A percentile compares a stretch with the other conserved stretches of the same genome.
phyloP scores from a whole-genome alignment of 1,284 basidiomycete genomes.

The Porodaedalea pini region DNA sequence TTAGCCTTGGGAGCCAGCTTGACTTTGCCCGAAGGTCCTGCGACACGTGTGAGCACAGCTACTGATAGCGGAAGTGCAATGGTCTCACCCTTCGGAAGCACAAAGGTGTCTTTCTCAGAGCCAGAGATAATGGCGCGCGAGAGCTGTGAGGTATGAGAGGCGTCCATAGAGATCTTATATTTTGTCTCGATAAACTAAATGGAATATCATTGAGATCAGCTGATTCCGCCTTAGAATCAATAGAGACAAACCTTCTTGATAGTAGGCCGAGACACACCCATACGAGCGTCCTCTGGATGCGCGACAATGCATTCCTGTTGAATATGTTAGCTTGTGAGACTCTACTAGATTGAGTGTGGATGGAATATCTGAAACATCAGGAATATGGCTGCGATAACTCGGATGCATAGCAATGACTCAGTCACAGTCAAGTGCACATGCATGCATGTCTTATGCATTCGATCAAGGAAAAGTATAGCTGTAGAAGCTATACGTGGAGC shows the following conservation, averaged over 20 bases:
- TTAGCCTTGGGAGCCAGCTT: constrained; percentile 59
- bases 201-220: constrained; percentile 6
- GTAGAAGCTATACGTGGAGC: background rate
- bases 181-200: constrained; percentile 68
- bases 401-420: background rate
- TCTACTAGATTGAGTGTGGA: background rate
- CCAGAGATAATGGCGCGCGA: constrained; percentile 70
- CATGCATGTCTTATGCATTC: background rate
- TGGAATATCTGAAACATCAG: background rate
- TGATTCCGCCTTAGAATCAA: background rate
- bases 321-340: background rate
- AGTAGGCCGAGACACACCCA: constrained; percentile 70
- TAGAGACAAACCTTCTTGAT: constrained; percentile 67
- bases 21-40: constrained; percentile 65
- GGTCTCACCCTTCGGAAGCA: constrained; percentile 55
- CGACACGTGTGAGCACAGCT: constrained; percentile 8
- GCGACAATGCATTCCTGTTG: constrained; percentile 64
- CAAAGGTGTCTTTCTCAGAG: constrained; percentile 57
- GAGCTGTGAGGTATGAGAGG: constrained; percentile 60
- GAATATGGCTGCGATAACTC: background rate
- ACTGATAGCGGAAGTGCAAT: background rate
- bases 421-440: background rate
- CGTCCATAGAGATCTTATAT: constrained; percentile 60
- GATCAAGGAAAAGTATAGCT: background rate
- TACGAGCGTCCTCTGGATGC: constrained; percentile 61